These are phyloP conservation scores for Dipodascus geniculatus DNA, from an alignment of 805 yeast genomes.

Conservation along the genomic window DNA sequence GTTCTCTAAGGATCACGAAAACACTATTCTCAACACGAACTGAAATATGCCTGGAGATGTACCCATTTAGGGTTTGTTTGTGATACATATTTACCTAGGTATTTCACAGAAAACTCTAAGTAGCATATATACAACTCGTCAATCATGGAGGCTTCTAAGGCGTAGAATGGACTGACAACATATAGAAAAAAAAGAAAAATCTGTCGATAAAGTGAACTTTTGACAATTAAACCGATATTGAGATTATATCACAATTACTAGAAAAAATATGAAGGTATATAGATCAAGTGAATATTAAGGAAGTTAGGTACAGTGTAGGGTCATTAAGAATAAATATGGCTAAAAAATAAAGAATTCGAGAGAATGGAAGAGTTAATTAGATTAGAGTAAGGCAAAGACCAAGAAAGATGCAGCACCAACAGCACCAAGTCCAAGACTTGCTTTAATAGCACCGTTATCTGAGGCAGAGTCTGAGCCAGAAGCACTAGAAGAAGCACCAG, in stretches of 20 bases:
- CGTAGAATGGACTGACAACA: too few relatives aligned
- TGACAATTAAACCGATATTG: too few relatives aligned
- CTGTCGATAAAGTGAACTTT: too few relatives aligned
- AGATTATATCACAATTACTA: too few relatives aligned
- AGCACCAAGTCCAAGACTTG: conserved; percentile 1
- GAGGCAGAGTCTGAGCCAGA: neutral
- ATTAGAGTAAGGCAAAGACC: neutral
- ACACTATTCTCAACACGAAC: too few relatives aligned
- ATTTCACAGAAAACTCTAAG: neutral
- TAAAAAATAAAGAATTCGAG: neutral
- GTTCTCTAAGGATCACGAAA: too few relatives aligned
- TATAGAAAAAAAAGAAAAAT: too few relatives aligned
- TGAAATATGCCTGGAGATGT: neutral
- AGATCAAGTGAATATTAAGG: neutral
- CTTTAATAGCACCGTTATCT: neutral
- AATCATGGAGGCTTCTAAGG: too few relatives aligned
- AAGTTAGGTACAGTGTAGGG: neutral
- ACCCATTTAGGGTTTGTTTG: neutral
- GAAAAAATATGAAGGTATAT: too few relatives aligned
- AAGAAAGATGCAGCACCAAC: neutral
- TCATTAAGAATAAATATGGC: neutral
- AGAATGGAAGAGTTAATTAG: neutral
- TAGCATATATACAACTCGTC: too few relatives aligned
- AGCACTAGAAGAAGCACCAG: conserved; percentile 3
- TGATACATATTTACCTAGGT: too few relatives aligned